Percentiles rank a stretch among this genome's conserved stretches.
These are phyloP conservation scores for Termitomyces sp. DNA, from an alignment of 768 basidiomycete species.

Conservation along the genomic window DNA sequence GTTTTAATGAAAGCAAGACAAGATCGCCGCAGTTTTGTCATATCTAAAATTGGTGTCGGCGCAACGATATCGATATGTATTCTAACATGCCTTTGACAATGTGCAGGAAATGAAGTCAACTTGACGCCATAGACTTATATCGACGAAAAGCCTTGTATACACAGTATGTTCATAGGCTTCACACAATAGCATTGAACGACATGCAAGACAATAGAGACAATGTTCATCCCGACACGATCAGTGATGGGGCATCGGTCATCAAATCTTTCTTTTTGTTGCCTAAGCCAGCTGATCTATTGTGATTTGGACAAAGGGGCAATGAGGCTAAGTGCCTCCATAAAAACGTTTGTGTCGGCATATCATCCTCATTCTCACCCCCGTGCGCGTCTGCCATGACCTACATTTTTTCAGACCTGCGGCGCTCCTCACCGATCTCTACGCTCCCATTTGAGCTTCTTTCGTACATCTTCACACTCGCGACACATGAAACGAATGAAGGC, in stretches of 20 bases:
- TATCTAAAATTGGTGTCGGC: not conserved
- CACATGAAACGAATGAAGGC: constrained; percentile 23
- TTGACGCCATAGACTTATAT: no score
- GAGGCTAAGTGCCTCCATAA: constrained; percentile 24
- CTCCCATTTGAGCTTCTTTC: constrained; percentile 56
- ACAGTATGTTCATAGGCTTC: not conserved
- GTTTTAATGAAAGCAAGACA: not conserved
- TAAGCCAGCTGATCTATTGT: constrained; percentile 11
- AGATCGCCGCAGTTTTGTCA: not conserved
- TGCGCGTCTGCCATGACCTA: constrained; percentile 3
- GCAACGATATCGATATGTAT: not conserved
- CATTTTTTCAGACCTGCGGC: not conserved
- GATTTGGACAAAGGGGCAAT: constrained; percentile 26
- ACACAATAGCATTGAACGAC: not conserved
- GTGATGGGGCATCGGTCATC: constrained; percentile 19
- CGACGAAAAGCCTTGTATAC: not conserved
- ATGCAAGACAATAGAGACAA: constrained; percentile 17
- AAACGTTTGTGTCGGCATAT: not conserved
- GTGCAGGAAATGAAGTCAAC: not conserved
- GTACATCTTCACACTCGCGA: constrained; percentile 47
- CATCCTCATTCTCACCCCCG: not conserved
- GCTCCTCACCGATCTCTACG: constrained; percentile 25
- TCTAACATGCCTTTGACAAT: not conserved
- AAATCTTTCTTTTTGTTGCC: constrained; percentile 28
- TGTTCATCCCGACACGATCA: constrained; percentile 13